Base-by-base conservation (phyloP, 495 filamentous ascomycete species). In the Podospora pseudoanserina region DNA sequence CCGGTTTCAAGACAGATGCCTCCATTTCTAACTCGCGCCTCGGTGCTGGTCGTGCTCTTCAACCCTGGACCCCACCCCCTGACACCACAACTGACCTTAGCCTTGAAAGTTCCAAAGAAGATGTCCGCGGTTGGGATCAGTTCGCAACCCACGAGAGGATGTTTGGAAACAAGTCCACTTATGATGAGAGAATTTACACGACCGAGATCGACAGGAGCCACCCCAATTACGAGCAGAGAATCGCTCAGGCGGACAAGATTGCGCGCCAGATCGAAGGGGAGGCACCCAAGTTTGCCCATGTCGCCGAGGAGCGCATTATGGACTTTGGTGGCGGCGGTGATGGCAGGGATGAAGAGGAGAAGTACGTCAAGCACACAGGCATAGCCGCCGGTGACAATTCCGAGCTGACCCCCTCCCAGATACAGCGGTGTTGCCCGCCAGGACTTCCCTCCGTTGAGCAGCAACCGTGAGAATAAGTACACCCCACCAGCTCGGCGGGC, bases 171-270 rank as follows among this genome's bases (percentile, higher is more conserved):
- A 92, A 87, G 79, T 92, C 88, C 19, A 90, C 90, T 70, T 98
- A 97, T 75, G 89, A 97, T 71, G 96, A 98, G 77, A 92, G 90
- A 72, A 87, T 94, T 60, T 99, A 99, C 76, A 99, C 96, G 11
- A 98, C 94, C 20, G 81, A 85, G 11, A 92, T 99, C 70, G 88
- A 99, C 75, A 90, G 88, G 68, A 89, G 79, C 34, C 87, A 94
- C 75, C 93, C 95, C 1, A 79, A 86, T 28, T 97, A 95, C 78
- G 88, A 87, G 68, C 86, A 91, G 74, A 87, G 89, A 67, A 80
- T 90, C 66, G 92, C 90, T 1, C 86, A 86, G 7, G 95, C 95
- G 5, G 91, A 92, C 60, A 87, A 84, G 60, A 92, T 95, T 72
- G 95, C 94, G 23, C 88, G 90, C 67, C 94, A 98, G 75, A 98